A percentile compares a stretch with the other conserved stretches of the same genome.
Evolutionary conservation across 2,329 filamentous ascomycete genomes (phyloP).

Genomic region (Diplodia sapinea): DNA sequence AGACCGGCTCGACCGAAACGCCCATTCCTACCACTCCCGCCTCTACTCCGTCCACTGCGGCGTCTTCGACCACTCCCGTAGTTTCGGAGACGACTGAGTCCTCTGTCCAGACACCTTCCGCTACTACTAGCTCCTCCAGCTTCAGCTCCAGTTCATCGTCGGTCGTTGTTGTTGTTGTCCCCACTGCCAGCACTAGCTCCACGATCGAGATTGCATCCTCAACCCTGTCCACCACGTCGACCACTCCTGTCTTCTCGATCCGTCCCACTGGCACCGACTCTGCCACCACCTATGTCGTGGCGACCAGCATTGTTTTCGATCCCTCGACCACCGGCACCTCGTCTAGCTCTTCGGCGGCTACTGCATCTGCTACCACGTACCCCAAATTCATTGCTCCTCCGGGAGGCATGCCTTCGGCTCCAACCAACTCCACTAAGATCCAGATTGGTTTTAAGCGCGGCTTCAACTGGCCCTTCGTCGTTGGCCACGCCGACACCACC

Average conservation of each 20-base stretch:
- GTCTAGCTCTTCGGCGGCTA: constrained; percentile 46
- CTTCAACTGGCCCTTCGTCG: constrained; percentile 85
- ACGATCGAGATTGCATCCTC: constrained; percentile 30
- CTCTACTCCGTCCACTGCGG: constrained; percentile 2
- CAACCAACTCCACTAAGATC: constrained; percentile 71
- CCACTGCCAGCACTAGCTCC: constrained; percentile 7
- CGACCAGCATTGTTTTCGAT: constrained; percentile 67
- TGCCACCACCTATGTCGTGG: constrained; percentile 57
- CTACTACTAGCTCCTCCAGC: constrained; percentile 22
- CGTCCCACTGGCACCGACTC: constrained; percentile 54
- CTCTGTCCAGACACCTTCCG: constrained; percentile 10
- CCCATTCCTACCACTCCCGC: constrained; percentile 5
- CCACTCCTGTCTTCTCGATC: constrained; percentile 49
- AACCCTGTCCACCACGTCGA: constrained; percentile 37
- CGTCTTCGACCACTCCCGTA: constrained; percentile 7
- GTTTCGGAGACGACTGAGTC: constrained; percentile 14
- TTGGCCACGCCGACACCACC: constrained; percentile 67
- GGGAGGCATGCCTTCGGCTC: constrained; percentile 61
- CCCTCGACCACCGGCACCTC: constrained; percentile 53
- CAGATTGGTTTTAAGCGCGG: constrained; percentile 83
- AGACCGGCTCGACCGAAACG: background rate
- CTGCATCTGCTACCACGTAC: constrained; percentile 22
- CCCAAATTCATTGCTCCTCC: constrained; percentile 73
- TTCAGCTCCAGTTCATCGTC: constrained; percentile 14
- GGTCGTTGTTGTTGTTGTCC: constrained; percentile 8